These are phyloP conservation scores for Escallonia rubra DNA, from an alignment of 129 eudicot genomes.

Conservation along the genomic window DNA sequence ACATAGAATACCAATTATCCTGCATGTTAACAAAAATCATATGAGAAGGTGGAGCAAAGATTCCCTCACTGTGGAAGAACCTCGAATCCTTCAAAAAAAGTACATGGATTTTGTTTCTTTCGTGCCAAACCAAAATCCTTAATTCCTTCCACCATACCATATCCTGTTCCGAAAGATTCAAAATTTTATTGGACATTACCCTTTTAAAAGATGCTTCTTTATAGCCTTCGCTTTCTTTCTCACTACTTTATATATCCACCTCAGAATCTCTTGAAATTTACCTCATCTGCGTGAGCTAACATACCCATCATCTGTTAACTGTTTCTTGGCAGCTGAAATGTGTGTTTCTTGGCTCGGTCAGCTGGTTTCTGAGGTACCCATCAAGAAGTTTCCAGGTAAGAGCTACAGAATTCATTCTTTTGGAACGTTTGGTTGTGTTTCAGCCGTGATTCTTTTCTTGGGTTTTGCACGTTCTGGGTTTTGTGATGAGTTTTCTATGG, in stretches of 20 bases:
- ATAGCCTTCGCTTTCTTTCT: slow-evolving; percentile 29
- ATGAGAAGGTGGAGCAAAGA: slow-evolving; percentile 11
- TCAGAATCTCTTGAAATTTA: slow-evolving; percentile 26
- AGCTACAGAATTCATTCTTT: slow-evolving; percentile 22
- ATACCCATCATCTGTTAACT: slow-evolving; percentile 3
- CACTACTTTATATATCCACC: slow-evolving; percentile 33
- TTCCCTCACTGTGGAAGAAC: slow-evolving; percentile 18
- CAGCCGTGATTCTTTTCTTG: slow-evolving; percentile 25
- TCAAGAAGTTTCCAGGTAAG: slow-evolving; percentile 43
- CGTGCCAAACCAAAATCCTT: not conserved
- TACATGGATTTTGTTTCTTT: slow-evolving; percentile 33
- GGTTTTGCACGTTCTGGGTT: slow-evolving; percentile 35
- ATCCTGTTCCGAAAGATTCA: slow-evolving; percentile 31
- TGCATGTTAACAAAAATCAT: slow-evolving; percentile 3
- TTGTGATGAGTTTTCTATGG: slow-evolving; percentile 34
- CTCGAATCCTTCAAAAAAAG: slow-evolving; percentile 38
- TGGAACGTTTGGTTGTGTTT: slow-evolving; percentile 7
- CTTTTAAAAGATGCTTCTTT: slow-evolving; percentile 14
- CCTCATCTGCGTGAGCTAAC: slow-evolving; percentile 33
- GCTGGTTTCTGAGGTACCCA: slow-evolving; percentile 26
- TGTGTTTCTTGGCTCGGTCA: slow-evolving; percentile 29
- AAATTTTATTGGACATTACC: slow-evolving; percentile 10
- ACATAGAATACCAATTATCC: no score
- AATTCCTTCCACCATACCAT: not conserved
- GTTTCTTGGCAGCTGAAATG: slow-evolving; percentile 39